Base-by-base conservation (phyloP, 345 rosid species). In the Salix brachista region DNA sequence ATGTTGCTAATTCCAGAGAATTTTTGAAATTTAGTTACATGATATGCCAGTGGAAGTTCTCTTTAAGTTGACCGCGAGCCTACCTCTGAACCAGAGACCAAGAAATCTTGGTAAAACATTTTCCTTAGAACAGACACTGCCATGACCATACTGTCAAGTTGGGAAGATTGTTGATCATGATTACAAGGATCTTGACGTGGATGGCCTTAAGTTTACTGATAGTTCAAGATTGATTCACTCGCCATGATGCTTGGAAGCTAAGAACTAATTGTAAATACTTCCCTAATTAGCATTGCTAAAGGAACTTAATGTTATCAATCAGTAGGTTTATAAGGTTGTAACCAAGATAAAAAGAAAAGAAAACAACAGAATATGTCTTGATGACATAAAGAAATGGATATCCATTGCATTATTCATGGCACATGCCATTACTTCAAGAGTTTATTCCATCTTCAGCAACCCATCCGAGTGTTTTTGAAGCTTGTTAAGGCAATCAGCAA, bases 201-300 rank as follows among this genome's bases (percentile, higher is more conserved):
- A 88, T 73, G 79, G 77, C 1, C 67, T 93, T 32, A 84, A 94
- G 76, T 90, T 95, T 67, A 84, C 91, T 72, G 97, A 95, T 70
- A 91, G 96, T 25, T 95, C 99, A 18, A 95, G 94, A 4, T 87
- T 93, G 78, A 78, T 85, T 69, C 73, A 75, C 73, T 89, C 93
- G 17, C 97, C 98, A 92, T 94, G 98, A 94, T 92, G 97, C 97
- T 95, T 65, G 97, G 99, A 84, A 93, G 97, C 96, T 92, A 82
- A 56, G 0, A 0, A 1, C 34, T 9, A 11, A 48, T 9, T 39
- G 42, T 39, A 39, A 39, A 8, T 39, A 9, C 10, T 39, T 9
- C 42, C 42, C 42, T 2, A 8, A 9, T 9, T 39, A 39, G 42
- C 11, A 39, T 39, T 9, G 42, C 42, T 39, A 39, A 37, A 39